Percentiles rank a stretch among this genome's conserved stretches.
These are phyloP conservation scores for Bipolaris bicolor DNA, from an alignment of 2,329 filamentous ascomycete species.

Conservation along the genomic window DNA sequence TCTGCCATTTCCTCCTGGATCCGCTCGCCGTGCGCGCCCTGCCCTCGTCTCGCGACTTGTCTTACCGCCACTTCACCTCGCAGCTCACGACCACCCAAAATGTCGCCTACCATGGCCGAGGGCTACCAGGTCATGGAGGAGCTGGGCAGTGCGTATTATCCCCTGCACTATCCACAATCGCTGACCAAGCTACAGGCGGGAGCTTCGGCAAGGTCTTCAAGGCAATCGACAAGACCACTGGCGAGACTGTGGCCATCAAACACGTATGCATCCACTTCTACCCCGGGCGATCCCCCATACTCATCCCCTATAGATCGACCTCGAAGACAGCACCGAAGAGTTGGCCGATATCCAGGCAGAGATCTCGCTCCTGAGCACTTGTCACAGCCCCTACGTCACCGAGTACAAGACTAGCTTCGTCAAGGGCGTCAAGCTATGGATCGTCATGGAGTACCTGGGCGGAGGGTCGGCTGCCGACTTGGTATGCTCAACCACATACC, in stretches of 20 bases:
- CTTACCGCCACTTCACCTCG: conserved; percentile 10
- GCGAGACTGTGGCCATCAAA: conserved; percentile 95
- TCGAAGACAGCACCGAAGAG: conserved; percentile 98
- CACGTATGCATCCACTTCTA: conserved; percentile 66
- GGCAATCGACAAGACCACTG: conserved; percentile 87
- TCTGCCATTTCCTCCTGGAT: conserved; percentile 24
- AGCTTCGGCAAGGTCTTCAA: conserved; percentile 98
- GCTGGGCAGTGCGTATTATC: conserved; percentile 74
- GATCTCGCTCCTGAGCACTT: conserved; percentile 93
- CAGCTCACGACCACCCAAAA: conserved; percentile 20
- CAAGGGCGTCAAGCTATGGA: conserved; percentile 97
- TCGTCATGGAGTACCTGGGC: conserved; percentile 97
- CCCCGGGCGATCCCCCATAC: conserved; percentile 10
- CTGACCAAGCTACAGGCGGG: conserved; percentile 65
- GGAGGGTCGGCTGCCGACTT: conserved; percentile 94
- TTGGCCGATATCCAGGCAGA: conserved; percentile 98
- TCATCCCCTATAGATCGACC: conserved; percentile 74
- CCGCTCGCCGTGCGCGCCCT: conserved; percentile 29
- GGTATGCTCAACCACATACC: conserved; percentile 58
- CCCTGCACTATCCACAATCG: neutral
- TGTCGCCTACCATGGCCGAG: conserved; percentile 67
- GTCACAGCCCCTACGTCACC: conserved; percentile 90
- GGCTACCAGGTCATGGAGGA: conserved; percentile 96
- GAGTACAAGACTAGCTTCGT: conserved; percentile 97
- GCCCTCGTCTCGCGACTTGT: conserved; percentile 22